These are phyloP conservation scores for Penicillium nordicum DNA, from an alignment of 2,329 filamentous ascomycete species.

Conservation along the genomic window DNA sequence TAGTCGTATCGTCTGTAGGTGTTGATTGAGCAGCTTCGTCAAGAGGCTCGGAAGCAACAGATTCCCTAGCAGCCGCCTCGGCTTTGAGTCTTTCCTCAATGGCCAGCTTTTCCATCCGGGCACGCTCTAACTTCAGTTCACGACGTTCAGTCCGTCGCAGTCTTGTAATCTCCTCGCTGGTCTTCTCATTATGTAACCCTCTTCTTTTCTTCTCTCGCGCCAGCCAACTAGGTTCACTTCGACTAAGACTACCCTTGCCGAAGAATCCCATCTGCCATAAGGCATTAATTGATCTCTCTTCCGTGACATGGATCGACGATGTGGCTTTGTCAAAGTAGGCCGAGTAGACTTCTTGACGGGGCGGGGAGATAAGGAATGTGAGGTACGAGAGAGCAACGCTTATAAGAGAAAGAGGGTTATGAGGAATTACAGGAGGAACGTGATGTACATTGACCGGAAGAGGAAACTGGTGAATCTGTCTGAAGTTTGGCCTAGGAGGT, in stretches of 20 bases:
- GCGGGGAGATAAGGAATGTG: conserved; percentile 64
- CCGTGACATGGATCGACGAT: conserved; percentile 77
- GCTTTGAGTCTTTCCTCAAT: conserved; percentile 68
- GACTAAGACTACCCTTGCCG: conserved; percentile 86
- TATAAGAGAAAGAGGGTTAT: conserved; percentile 84
- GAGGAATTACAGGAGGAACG: conserved; percentile 82
- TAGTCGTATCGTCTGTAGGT: conserved; percentile 16
- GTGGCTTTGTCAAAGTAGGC: conserved; percentile 80
- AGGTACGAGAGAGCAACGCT: conserved; percentile 76
- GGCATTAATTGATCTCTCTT: conserved; percentile 69
- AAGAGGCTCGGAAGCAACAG: conserved; percentile 5
- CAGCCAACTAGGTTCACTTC: conserved; percentile 93
- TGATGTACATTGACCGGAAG: conserved; percentile 78
- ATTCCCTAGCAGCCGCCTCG: conserved; percentile 44
- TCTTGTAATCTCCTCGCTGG: conserved; percentile 77
- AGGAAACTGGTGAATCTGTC: conserved; percentile 76
- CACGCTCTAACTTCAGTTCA: conserved; percentile 84
- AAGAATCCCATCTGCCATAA: conserved; percentile 98
- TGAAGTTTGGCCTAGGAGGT: conserved; percentile 54
- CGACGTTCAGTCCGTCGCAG: conserved; percentile 75
- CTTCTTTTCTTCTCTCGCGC: conserved; percentile 72
- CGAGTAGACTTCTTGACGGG: conserved; percentile 60
- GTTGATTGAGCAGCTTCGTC: conserved; percentile 13
- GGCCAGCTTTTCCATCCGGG: conserved; percentile 78
- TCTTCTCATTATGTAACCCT: conserved; percentile 62